Base-by-base conservation (phyloP, 148 eudicot genomes). In the Rhododendron henanense region DNA sequence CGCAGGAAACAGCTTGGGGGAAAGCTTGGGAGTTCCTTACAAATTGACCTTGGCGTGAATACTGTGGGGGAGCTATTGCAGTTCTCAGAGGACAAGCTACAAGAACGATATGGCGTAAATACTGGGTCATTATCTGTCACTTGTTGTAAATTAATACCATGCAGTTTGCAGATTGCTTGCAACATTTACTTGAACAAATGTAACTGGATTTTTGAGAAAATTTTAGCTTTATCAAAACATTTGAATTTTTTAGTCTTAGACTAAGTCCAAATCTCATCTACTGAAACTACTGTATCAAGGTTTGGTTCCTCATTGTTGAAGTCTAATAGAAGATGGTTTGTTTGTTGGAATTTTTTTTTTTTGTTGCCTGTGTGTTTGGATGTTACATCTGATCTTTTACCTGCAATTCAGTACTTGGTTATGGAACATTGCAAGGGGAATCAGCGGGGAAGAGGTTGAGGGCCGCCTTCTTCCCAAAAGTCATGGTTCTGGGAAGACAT, bases 1-100 rank as follows among this genome's bases (percentile, higher is more conserved):
- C 87, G 65, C 90, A 96, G 99, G 99, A 96, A 96, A 86, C 99
- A 96, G 84, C 97, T 96, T 75, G 99, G 99, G 41, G 99, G 99
- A 82, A 96, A 96, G 92, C 98, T 96, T 57, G 99, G 99, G 76
- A 93, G 92, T 85, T 91, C 98, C 84, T 90, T 95, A 91, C 95
- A 92, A 89, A 89, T 61, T 86, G 96, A 95, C 85, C 94, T 96
- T 79, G 92, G 93, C 84, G 91, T 93, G 81, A 91, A 91, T 59
- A 94, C 98, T 85, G 97, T 95, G 84, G 98, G 98, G 79, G 99
- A 94, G 82, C 85, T 95, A 33, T 90, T 94, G 89, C 93, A 92
- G 88, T 96, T 93, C 87, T 91, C 99, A 47, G 93, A 88, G 91
- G 92, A 87, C 87, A 96, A 94, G 93, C 95, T 96, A 75, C 99